A percentile compares a stretch with the other conserved stretches of the same genome.
Conservation (phyloP, 495 filamentous ascomycete species). For the Glarea lozoyensis region DNA sequence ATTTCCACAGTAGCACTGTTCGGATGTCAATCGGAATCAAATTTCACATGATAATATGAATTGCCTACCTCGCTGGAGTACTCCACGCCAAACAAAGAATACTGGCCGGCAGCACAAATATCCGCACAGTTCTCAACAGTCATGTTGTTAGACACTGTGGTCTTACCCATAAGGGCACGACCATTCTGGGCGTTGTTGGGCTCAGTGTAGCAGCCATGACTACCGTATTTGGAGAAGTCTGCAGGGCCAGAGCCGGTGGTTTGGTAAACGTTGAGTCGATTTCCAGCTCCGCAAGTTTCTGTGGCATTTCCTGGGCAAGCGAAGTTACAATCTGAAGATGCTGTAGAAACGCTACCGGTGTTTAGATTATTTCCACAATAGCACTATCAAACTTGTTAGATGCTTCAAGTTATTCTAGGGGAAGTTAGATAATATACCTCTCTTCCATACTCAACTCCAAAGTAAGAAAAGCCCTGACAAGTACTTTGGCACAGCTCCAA, state of each 20-base stretch:
- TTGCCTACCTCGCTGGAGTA: conserved; percentile 13
- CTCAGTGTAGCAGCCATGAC: conserved; percentile 1
- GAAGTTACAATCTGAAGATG: conserved; percentile 1
- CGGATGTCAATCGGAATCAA: neutral
- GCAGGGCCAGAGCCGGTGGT: neutral
- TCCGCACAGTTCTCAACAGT: conserved; percentile 24
- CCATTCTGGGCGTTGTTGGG: neutral
- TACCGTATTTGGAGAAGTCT: neutral
- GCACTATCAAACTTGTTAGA: neutral
- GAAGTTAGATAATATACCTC: conserved; percentile 3
- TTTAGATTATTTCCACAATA: conserved; percentile 37
- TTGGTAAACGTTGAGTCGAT: neutral
- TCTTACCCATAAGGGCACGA: neutral
- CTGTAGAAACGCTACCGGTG: conserved; percentile 27
- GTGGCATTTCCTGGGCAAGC: neutral
- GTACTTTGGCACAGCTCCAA: conserved; percentile 23
- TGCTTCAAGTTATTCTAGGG: neutral
- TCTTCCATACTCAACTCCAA: conserved; percentile 27
- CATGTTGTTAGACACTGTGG: conserved; percentile 4
- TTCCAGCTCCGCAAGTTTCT: conserved; percentile 1
- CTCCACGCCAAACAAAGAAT: conserved; percentile 25
- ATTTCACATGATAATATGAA: neutral
- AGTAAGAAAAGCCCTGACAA: conserved; percentile 21
- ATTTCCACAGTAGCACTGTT: neutral
- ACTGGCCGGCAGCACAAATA: conserved; percentile 17